Conservation (phyloP, 768 basidiomycete species). For the Xerocomellus dryophilus region DNA sequence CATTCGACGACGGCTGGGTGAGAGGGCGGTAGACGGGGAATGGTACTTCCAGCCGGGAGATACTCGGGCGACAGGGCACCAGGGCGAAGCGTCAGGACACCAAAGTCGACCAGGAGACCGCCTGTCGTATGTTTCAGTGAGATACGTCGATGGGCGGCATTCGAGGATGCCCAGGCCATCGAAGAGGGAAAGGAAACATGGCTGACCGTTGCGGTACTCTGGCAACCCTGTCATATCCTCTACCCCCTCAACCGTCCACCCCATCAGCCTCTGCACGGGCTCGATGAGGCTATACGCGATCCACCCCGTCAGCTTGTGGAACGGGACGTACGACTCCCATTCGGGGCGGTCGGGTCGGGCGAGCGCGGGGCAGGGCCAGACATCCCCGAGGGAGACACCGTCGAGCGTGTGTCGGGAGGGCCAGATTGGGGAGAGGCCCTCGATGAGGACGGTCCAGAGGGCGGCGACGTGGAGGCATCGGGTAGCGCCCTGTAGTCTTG, state of each 20-base stretch:
- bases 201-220: constrained; percentile 61
- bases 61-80: constrained; percentile 64
- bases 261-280: too few species aligned
- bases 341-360: too few species aligned
- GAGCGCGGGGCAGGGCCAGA: constrained; percentile 45
- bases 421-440: constrained; percentile 87
- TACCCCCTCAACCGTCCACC: constrained; percentile 76
- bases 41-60: constrained; percentile 26
- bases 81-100: too few species aligned
- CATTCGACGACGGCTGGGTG: constrained; percentile 95
- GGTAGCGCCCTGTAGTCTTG: constrained; percentile 39
- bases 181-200: constrained; percentile 49
- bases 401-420: constrained; percentile 68
- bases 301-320: too few species aligned
- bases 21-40: constrained; percentile 67
- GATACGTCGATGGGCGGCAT: not conserved
- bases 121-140: constrained; percentile 41
- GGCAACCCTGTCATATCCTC: constrained; percentile 90
- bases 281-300: too few species aligned
- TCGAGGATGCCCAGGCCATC: too few species aligned
- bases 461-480: constrained; percentile 64
- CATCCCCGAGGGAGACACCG: constrained; percentile 50
- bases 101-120: constrained; percentile 72
- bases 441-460: constrained; percentile 80
- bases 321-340: too few species aligned